Base-by-base conservation (phyloP, 768 basidiomycete genomes). In the Trametes coccinea region DNA sequence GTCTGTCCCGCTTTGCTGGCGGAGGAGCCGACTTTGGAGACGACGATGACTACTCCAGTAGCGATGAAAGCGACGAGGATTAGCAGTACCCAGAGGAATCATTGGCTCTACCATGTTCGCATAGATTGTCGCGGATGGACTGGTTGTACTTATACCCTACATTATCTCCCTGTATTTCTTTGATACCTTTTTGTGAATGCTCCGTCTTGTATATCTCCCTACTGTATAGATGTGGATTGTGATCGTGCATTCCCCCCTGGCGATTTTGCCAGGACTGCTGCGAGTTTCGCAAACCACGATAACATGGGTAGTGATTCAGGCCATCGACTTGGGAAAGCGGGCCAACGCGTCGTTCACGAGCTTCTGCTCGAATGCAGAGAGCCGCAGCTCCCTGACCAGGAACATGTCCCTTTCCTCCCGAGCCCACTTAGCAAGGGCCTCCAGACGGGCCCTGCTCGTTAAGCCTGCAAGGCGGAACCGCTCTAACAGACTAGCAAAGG, bases 31-130 rank as follows among this genome's bases (percentile, higher is more conserved):
- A 60, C 22, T 47, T 46, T 33, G 67, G 67, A 3, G 71, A 71
- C 64, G 71, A 72, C 29, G 69, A 72, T 51, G 69, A 72, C 45
- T 64, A 60, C 40, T 68, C 68, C 44, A 69, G 64, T 49, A 69
- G 67, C 47, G 70, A 70, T 6, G 69, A 70, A 44, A 72, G 71
- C 54, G 71, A 72, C 54, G 70, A 72, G 11, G 69, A 71, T 16
- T 70, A 59, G 43, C 34, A 6, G 11, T 11, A 11, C 6, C 34
- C 11, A 5, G 34, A 5, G 5, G 34, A 11, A 37, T 5, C 6
- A 37, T 37, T 37, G 34, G 11, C 11, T 37, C 6, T 37, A 11
- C 34, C 5, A 11, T 11, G 11, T 11, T 6, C 11, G 11, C 11
- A 37, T 37, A 37, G 34, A 37, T 37, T 37, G 34, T 11, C 34